Conservation (phyloP, 371 early-diverging fungal species). For the Mortierella sp. region DNA sequence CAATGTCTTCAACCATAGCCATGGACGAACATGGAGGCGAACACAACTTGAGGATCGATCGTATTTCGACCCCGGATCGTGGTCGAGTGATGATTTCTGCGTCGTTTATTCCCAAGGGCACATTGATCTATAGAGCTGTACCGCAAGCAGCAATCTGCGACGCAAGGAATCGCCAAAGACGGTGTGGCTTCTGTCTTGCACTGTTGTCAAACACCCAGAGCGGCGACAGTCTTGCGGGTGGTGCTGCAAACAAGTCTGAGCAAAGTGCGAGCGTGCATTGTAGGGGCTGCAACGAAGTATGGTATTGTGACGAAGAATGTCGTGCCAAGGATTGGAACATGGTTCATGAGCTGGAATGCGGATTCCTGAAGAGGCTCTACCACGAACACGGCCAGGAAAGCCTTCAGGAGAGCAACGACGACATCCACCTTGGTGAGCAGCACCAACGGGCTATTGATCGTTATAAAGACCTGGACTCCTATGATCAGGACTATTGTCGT, state of each 20-base stretch:
- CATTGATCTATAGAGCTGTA: constrained; percentile 1
- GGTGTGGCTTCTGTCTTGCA: constrained; percentile 24
- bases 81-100: too few relatives aligned
- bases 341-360: constrained; percentile 21
- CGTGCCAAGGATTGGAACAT: constrained; percentile 11
- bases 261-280: not conserved
- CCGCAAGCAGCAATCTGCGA: constrained; percentile 20
- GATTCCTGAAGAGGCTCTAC: constrained; percentile 14
- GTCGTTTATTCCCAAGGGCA: too few relatives aligned
- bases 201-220: not conserved
- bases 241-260: too few relatives aligned
- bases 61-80: too few relatives aligned
- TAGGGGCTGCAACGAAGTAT: constrained; percentile 17
- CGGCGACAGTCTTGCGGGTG: too few relatives aligned
- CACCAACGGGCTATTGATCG: not conserved
- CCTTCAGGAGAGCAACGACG: not conserved
- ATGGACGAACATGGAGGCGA: too few relatives aligned
- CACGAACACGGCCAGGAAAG: not conserved
- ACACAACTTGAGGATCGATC: too few relatives aligned
- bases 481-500: constrained; percentile 23
- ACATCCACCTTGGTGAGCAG: not conserved
- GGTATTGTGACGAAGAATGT: constrained; percentile 26
- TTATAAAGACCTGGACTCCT: constrained; percentile 3
- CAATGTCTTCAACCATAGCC: too few relatives aligned
- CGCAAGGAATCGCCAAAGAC: constrained; percentile 7